Percentiles rank a stretch among this genome's conserved stretches.
These are phyloP conservation scores for Blastobotrys parvus DNA, from an alignment of 805 yeast species.

Conservation along the genomic window DNA sequence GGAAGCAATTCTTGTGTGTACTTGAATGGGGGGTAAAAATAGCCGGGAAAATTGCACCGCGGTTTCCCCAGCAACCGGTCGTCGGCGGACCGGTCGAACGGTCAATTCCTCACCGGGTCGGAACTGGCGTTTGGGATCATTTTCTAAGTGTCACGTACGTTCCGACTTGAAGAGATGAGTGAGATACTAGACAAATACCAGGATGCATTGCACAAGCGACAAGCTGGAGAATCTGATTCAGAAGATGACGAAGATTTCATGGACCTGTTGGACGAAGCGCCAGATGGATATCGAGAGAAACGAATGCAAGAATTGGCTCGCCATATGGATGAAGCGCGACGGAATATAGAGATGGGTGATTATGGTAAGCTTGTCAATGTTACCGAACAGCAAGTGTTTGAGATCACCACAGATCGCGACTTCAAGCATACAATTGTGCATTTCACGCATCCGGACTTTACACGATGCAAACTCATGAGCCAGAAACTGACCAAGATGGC, in stretches of 20 bases:
- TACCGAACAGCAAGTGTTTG: constrained; percentile 51
- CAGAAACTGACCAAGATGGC: constrained; percentile 39
- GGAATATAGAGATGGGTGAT: constrained; percentile 30
- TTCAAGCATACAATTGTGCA: constrained; percentile 44
- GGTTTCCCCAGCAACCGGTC: too few relatives aligned
- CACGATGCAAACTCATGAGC: constrained; percentile 54
- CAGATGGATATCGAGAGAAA: constrained; percentile 49
- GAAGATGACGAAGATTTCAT: constrained; percentile 21
- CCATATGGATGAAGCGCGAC: constrained; percentile 31
- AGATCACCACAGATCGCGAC: constrained; percentile 33
- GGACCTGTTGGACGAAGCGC: constrained; percentile 35
- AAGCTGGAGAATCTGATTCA: not conserved
- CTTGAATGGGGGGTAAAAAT: too few relatives aligned
- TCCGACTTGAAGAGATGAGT: too few relatives aligned
- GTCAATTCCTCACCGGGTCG: too few relatives aligned
- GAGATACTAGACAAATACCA: constrained; percentile 2
- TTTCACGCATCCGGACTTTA: constrained; percentile 54
- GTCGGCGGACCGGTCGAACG: too few relatives aligned
- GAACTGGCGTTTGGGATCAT: too few relatives aligned
- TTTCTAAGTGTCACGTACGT: too few relatives aligned
- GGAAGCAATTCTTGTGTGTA: too few relatives aligned
- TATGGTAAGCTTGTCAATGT: constrained; percentile 38
- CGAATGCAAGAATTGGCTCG: constrained; percentile 50
- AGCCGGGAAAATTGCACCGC: too few relatives aligned
- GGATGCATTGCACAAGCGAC: not conserved